These are phyloP conservation scores for Suhomyces emberorum DNA, from an alignment of 805 yeast genomes.

Conservation along the genomic window DNA sequence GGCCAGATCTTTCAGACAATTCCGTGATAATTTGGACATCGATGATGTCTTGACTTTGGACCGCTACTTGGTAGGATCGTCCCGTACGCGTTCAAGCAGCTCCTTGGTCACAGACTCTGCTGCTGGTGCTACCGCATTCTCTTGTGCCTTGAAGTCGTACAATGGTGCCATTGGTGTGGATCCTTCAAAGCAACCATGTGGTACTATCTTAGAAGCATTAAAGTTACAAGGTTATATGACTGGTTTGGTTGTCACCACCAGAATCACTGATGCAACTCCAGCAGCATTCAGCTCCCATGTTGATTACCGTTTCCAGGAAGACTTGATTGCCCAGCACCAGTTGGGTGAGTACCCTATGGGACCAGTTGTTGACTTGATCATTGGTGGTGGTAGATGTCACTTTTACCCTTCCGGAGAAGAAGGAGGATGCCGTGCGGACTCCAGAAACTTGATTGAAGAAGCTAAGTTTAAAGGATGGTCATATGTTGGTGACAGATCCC, in stretches of 20 bases:
- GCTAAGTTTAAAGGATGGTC: conserved; percentile 62
- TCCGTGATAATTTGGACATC: conserved; percentile 48
- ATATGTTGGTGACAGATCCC: conserved; percentile 55
- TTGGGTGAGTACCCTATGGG: conserved; percentile 81
- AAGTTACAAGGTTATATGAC: conserved; percentile 77
- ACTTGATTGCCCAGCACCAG: conserved; percentile 83
- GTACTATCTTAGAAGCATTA: conserved; percentile 84
- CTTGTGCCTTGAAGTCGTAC: conserved; percentile 79
- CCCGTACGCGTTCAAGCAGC: conserved; percentile 75
- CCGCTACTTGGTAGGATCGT: conserved; percentile 70
- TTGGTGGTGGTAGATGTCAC: conserved; percentile 91
- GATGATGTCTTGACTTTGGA: conserved; percentile 63
- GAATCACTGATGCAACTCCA: conserved; percentile 94
- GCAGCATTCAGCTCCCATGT: conserved; percentile 86
- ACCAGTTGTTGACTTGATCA: conserved; percentile 72
- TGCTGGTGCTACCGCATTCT: conserved; percentile 94
- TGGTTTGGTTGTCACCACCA: conserved; percentile 89
- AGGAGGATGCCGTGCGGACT: conserved; percentile 72
- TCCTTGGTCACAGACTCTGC: conserved; percentile 91
- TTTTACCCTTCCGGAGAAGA: conserved; percentile 50
- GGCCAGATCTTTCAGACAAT: conserved; percentile 73
- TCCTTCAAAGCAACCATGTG: conserved; percentile 69
- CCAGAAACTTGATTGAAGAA: conserved; percentile 61
- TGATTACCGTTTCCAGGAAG: conserved; percentile 72
- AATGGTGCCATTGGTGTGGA: conserved; percentile 92